Evolutionary conservation across 805 yeast species (phyloP).

Genomic region (Yarrowia deformans): DNA sequence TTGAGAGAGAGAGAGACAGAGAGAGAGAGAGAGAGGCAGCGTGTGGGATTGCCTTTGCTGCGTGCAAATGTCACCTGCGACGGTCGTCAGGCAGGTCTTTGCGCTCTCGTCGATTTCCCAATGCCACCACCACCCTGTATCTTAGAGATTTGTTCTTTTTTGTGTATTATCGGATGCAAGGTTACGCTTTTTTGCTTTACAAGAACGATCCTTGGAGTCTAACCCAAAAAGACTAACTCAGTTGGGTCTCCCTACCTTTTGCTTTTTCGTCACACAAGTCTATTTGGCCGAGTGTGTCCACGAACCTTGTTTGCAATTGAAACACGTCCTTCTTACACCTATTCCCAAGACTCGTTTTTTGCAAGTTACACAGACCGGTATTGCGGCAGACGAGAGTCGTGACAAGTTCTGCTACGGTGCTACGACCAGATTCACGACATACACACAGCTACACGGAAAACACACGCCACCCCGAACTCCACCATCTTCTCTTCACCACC

Average conservation of each 20-base stretch:
- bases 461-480: background rate
- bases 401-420: conserved; percentile 3
- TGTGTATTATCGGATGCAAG: background rate
- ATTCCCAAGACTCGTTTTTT: conserved; percentile 16
- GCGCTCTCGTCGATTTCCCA: too few relatives aligned
- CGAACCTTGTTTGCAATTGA: conserved; percentile 38
- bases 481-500: background rate
- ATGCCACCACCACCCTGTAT: conserved; percentile 11
- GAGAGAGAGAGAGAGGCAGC: too few relatives aligned
- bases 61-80: too few relatives aligned
- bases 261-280: conserved; percentile 27
- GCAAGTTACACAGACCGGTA: conserved; percentile 27
- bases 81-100: too few relatives aligned
- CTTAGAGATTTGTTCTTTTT: background rate
- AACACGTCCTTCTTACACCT: conserved; percentile 36
- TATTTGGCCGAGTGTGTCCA: conserved; percentile 37
- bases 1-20: too few relatives aligned
- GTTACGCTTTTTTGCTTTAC: conserved; percentile 30
- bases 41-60: background rate
- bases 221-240: conserved; percentile 4
- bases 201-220: conserved; percentile 16
- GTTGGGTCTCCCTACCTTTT: background rate
- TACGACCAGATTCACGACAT: background rate
- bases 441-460: background rate
- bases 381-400: conserved; percentile 27